A percentile compares a stretch with the other conserved stretches of the same genome.
Conservation (phyloP, 352 stramenopile genomes). For the Elongisporangium anandrum region DNA sequence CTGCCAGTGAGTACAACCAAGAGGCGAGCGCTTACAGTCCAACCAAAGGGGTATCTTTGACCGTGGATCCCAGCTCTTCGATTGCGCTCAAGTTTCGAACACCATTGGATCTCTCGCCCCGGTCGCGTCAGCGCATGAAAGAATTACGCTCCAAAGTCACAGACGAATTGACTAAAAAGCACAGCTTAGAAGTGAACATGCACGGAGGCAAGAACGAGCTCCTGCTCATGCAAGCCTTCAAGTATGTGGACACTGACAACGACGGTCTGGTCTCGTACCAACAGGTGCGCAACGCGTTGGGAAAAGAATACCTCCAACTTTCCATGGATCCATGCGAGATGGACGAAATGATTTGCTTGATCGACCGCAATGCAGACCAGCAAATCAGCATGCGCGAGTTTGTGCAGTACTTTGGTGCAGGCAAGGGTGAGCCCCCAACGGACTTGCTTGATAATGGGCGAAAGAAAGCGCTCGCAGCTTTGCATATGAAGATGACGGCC, state of each 20-base stretch:
- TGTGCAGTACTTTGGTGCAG: slow-evolving; percentile 73
- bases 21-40: slow-evolving; percentile 35
- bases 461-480: slow-evolving; percentile 48
- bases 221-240: slow-evolving; percentile 71
- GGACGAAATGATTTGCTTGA: slow-evolving; percentile 69
- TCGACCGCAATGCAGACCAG: slow-evolving; percentile 66
- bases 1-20: slow-evolving; percentile 19
- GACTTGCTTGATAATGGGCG: slow-evolving; percentile 61
- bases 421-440: slow-evolving; percentile 49
- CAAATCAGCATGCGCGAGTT: slow-evolving; percentile 81
- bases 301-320: slow-evolving; percentile 55
- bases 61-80: slow-evolving; percentile 42
- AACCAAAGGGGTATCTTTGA: background rate
- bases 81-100: slow-evolving; percentile 64
- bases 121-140: slow-evolving; percentile 56
- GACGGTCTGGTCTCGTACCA: slow-evolving; percentile 73
- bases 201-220: slow-evolving; percentile 63
- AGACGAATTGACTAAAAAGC: slow-evolving; percentile 47
- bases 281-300: slow-evolving; percentile 56
- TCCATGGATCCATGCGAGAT: slow-evolving; percentile 46
- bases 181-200: slow-evolving; percentile 47
- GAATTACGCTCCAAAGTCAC: slow-evolving; percentile 60
- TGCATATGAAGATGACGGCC: slow-evolving; percentile 48
- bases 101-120: slow-evolving; percentile 54
- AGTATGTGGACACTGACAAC: slow-evolving; percentile 72